phyloP scores from a whole-genome alignment of 2,329 filamentous ascomycete species.

The Aspergillus unguis region DNA sequence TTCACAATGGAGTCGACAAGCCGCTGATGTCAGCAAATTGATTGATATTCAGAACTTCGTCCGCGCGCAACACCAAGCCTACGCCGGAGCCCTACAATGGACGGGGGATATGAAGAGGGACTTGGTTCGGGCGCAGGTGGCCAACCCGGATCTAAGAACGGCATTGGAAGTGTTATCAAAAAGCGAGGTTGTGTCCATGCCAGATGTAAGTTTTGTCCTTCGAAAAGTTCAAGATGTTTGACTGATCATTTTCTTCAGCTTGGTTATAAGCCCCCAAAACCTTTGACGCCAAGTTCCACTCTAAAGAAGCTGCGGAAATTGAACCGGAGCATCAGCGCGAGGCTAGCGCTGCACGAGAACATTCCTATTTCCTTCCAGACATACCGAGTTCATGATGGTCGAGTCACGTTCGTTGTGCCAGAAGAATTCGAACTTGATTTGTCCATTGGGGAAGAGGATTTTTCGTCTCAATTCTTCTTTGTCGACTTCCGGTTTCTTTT shows the following conservation, averaged over 20 bases:
- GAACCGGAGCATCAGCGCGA: slow-evolving; percentile 76
- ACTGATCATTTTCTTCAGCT: slow-evolving; percentile 48
- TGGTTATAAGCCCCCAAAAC: slow-evolving; percentile 71
- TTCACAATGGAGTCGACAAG: slow-evolving; percentile 81
- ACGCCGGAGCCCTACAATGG: slow-evolving; percentile 58
- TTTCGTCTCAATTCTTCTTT: slow-evolving; percentile 83
- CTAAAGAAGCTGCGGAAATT: slow-evolving; percentile 73
- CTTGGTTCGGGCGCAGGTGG: slow-evolving; percentile 69
- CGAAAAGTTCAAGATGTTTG: slow-evolving; percentile 3
- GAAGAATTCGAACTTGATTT: slow-evolving; percentile 92
- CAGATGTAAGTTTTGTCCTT: slow-evolving; percentile 59
- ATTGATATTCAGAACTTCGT: slow-evolving; percentile 83
- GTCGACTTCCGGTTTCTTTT: slow-evolving; percentile 88
- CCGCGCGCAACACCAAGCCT: slow-evolving; percentile 59
- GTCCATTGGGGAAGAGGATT: slow-evolving; percentile 82
- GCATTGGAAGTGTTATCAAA: slow-evolving; percentile 80
- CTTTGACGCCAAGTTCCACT: slow-evolving; percentile 68
- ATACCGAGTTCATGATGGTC: slow-evolving; percentile 78
- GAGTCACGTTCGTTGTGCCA: slow-evolving; percentile 79
- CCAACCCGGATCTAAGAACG: slow-evolving; percentile 86
- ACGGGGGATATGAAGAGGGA: slow-evolving; percentile 71
- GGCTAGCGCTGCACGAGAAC: slow-evolving; percentile 80
- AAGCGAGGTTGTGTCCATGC: slow-evolving; percentile 72
- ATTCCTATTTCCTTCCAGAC: slow-evolving; percentile 74
- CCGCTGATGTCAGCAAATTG: slow-evolving; percentile 74